Conservation (phyloP, 2,329 filamentous ascomycete genomes). For the Colletotrichum cuscutae region DNA sequence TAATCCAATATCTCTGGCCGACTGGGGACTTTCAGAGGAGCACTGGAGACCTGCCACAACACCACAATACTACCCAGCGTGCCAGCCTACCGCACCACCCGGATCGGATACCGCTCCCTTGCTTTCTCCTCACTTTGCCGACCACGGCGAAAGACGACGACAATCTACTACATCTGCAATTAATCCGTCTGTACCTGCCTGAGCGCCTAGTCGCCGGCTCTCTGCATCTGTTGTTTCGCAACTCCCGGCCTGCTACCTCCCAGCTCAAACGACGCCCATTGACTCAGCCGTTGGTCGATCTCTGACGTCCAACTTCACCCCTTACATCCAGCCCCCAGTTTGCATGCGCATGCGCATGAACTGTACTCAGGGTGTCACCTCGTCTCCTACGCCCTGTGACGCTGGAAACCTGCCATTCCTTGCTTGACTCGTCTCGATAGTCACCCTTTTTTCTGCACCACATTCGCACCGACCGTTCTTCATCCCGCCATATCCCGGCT, state of each 20-base stretch:
- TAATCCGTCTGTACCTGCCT: constrained; percentile 1
- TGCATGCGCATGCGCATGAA: constrained; percentile 33
- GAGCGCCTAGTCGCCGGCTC: constrained; percentile 9
- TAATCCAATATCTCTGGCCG: neutral
- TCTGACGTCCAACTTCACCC: constrained; percentile 27
- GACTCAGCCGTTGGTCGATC: constrained; percentile 21
- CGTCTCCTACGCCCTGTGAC: constrained; percentile 27
- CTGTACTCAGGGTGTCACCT: constrained; percentile 26
- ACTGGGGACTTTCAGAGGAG: neutral
- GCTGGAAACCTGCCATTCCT: constrained; percentile 16
- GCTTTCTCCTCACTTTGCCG: constrained; percentile 11
- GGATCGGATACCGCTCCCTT: constrained; percentile 22
- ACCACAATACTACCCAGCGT: neutral
- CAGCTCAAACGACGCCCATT: constrained; percentile 15
- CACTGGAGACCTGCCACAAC: constrained; percentile 7
- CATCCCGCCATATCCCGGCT: constrained; percentile 23
- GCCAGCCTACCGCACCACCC: constrained; percentile 9
- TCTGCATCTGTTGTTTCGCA: constrained; percentile 29
- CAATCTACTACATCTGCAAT: constrained; percentile 20
- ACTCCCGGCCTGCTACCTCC: constrained; percentile 7
- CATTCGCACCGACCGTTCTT: constrained; percentile 32
- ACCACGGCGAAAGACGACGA: neutral
- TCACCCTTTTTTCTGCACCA: constrained; percentile 15
- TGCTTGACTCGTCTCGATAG: constrained; percentile 21
- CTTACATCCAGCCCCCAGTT: constrained; percentile 28